Base-by-base conservation (phyloP, 2,329 filamentous ascomycete species). In the Pseudocercospora fuligena region DNA sequence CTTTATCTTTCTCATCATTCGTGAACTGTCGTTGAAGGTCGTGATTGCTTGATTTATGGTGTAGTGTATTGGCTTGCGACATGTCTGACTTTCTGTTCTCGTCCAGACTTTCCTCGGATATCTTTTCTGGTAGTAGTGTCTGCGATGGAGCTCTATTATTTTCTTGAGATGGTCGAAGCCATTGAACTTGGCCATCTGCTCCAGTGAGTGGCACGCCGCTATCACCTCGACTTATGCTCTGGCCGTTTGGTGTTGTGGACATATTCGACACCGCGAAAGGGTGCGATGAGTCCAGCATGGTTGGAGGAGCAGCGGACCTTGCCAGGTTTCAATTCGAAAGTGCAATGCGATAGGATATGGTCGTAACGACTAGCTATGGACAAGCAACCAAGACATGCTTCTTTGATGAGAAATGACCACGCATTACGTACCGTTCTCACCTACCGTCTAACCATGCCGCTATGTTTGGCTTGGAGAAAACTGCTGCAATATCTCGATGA, bases 281-380 rank as follows among this genome's bases (percentile, higher is more conserved):
- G 33, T 54, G 60, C 19, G 56, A 66, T 25, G 60, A 60, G 47
- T 66, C 56, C 27, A 63, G 61, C 60, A 66, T 63, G 54, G n/a
- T 49, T 19, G 23, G 11, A 43, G 11, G 21, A 31, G 7, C 16
- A 19, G 23, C 31, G 23, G 16, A 25, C 12, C 25, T 54, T 54
- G 21, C 5, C 25, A 29, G 21, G 19, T 27, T 2, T 14, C 49
- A 16, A 8, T 1, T 29, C 21, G 5, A 54, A 25, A 12, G n/a
- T 1, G 19, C 23, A 11, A n/a, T 31, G 51, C 1, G 51, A 31
- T 0, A 19, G 53, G 9, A 51, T 11, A 7, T 19, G 36, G 14
- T 21, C 11, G 29, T 25, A 64, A 19, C 7, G 40, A 19, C n/a
- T n/a, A 43, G 33, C 33, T 16, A 36, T 36, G 12, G 33, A 36